These are phyloP conservation scores for Lachancea sp. DNA, from an alignment of 805 yeast species.

Conservation along the genomic window DNA sequence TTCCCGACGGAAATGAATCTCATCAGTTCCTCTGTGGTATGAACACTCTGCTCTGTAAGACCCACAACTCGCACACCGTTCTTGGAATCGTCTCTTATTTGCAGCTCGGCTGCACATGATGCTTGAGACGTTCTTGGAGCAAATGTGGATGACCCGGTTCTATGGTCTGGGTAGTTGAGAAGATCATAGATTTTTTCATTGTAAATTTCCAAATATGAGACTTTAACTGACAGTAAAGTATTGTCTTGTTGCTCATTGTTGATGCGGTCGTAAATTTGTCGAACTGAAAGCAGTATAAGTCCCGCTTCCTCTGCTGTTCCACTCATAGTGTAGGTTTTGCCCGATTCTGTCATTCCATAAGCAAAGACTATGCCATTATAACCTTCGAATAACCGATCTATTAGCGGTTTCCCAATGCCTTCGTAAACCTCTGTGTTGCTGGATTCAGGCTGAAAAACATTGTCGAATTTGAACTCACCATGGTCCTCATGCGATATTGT, in stretches of 20 bases:
- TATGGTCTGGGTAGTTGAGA: slow-evolving; percentile 33
- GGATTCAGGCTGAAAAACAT: slow-evolving; percentile 57
- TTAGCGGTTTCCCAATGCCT: slow-evolving; percentile 46
- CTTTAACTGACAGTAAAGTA: slow-evolving; percentile 41
- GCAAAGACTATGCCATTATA: slow-evolving; percentile 88
- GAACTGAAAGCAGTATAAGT: slow-evolving; percentile 61
- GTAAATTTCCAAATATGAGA: slow-evolving; percentile 80
- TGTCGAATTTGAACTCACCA: slow-evolving; percentile 69
- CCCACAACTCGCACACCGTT: slow-evolving; percentile 75
- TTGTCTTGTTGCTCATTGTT: slow-evolving; percentile 19
- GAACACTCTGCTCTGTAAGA: slow-evolving; percentile 54
- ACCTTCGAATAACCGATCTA: slow-evolving; percentile 56
- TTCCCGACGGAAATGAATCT: slow-evolving; percentile 64
- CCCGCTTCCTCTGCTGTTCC: slow-evolving; percentile 63
- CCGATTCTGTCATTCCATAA: slow-evolving; percentile 92
- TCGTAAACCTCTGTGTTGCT: slow-evolving; percentile 58
- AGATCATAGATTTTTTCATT: slow-evolving; percentile 83
- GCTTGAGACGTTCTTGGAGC: slow-evolving; percentile 6
- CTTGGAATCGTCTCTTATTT: slow-evolving; percentile 67
- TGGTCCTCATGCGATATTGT: slow-evolving; percentile 49
- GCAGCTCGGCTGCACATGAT: slow-evolving; percentile 42
- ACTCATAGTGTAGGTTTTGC: slow-evolving; percentile 83
- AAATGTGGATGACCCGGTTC: neutral
- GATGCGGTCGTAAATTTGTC: slow-evolving; percentile 42
- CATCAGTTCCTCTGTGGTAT: slow-evolving; percentile 53